A percentile compares a stretch with the other conserved stretches of the same genome.
phyloP scores from a whole-genome alignment of 2,329 filamentous ascomycete genomes.

The Aspergillus clavatus region DNA sequence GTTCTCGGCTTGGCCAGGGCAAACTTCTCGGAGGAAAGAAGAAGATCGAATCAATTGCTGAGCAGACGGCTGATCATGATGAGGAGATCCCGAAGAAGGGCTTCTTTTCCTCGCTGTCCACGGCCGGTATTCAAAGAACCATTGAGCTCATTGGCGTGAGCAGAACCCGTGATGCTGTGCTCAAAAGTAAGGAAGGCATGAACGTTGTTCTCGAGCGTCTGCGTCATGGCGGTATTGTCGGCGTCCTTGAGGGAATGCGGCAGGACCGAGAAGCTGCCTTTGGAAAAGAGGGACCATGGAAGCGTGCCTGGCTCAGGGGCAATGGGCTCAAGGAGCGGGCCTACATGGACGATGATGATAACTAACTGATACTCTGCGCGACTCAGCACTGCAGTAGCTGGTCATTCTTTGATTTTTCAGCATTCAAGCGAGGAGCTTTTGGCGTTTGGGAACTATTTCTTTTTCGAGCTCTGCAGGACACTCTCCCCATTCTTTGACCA shows the following conservation, averaged over 20 bases:
- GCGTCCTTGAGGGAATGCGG: constrained; percentile 66
- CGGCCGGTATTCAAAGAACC: constrained; percentile 56
- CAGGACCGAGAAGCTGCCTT: constrained; percentile 50
- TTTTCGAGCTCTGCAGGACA: constrained; percentile 13
- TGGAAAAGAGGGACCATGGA: constrained; percentile 38
- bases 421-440: constrained; percentile 24
- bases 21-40: constrained; percentile 44
- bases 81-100: constrained; percentile 51
- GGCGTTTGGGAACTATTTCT: constrained; percentile 17
- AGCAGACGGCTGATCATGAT: constrained; percentile 41
- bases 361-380: constrained; percentile 10
- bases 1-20: constrained; percentile 56
- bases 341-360: constrained; percentile 26
- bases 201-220: constrained; percentile 61
- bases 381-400: neutral
- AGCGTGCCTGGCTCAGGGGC: constrained; percentile 39
- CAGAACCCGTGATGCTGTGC: constrained; percentile 55
- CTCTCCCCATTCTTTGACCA: constrained; percentile 17
- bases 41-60: constrained; percentile 30
- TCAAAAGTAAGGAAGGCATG: constrained; percentile 63
- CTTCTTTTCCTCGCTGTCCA: constrained; percentile 57
- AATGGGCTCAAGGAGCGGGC: constrained; percentile 22
- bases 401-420: constrained; percentile 6
- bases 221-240: constrained; percentile 61
- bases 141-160: constrained; percentile 60